A percentile compares a stretch with the other conserved stretches of the same genome.
Evolutionary conservation across 805 yeast species (phyloP).

Genomic region (Sungouiella thailandica): DNA sequence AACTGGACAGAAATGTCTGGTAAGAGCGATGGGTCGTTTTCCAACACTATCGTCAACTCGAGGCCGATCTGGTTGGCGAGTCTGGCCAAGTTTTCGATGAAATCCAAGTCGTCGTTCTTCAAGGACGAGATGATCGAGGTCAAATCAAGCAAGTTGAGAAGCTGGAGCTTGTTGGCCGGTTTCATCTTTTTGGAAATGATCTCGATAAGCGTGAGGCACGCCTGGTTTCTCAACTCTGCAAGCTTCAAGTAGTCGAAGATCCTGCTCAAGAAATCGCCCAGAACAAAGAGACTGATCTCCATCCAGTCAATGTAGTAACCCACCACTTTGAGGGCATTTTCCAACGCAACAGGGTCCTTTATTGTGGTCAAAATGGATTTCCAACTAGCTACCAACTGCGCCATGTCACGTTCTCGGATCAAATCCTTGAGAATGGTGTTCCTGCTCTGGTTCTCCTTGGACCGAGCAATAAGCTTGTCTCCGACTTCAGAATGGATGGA

Average conservation of each 20-base stretch:
- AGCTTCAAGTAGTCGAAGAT: conserved; percentile 55
- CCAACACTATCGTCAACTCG: conserved; percentile 65
- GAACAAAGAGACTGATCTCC: conserved; percentile 69
- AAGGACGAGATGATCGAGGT: conserved; percentile 45
- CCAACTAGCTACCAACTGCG: conserved; percentile 62
- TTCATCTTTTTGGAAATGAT: conserved; percentile 76
- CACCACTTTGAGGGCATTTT: conserved; percentile 56
- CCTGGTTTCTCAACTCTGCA: conserved; percentile 47
- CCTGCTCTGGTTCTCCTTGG: conserved; percentile 56
- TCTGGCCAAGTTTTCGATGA: conserved; percentile 71
- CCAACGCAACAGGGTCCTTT: conserved; percentile 42
- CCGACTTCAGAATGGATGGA: conserved; percentile 90
- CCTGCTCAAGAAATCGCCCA: conserved; percentile 49
- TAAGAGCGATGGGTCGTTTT: conserved; percentile 42
- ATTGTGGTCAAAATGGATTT: conserved; percentile 42
- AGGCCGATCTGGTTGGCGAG: conserved; percentile 67
- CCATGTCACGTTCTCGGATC: conserved; percentile 75
- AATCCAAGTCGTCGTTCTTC: conserved; percentile 52
- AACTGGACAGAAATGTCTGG: conserved; percentile 37
- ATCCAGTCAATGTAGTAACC: conserved; percentile 94
- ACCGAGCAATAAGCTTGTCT: conserved; percentile 77
- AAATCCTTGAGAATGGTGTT: conserved; percentile 75
- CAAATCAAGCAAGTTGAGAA: conserved; percentile 65
- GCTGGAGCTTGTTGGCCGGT: conserved; percentile 62
- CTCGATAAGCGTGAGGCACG: conserved; percentile 56